Evolutionary conservation across 2,329 filamentous ascomycete genomes (phyloP).

Genomic region (Basipetospora sp.): DNA sequence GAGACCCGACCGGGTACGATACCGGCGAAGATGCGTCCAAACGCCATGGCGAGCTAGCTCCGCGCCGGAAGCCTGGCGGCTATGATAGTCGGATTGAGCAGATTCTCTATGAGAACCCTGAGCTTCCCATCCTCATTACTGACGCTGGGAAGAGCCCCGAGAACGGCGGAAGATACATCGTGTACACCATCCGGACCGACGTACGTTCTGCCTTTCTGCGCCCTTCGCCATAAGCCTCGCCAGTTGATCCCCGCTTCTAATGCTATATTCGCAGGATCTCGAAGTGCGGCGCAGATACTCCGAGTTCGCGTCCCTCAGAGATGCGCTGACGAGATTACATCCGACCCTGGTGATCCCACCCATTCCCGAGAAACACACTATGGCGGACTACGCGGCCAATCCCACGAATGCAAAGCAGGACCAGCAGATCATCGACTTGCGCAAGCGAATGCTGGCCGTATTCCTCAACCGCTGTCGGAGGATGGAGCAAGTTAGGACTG

Average conservation of each 20-base stretch:
- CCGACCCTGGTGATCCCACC: constrained; percentile 91
- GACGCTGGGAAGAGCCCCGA: constrained; percentile 92
- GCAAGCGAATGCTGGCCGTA: constrained; percentile 91
- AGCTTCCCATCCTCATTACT: constrained; percentile 78
- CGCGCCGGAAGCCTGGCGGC: constrained; percentile 62
- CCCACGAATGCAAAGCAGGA: constrained; percentile 97
- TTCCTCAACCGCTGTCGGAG: constrained; percentile 85
- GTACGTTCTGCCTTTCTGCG: constrained; percentile 34
- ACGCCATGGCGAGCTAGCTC: constrained; percentile 28
- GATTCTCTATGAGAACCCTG: constrained; percentile 87
- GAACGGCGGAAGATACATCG: constrained; percentile 83
- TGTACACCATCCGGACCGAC: constrained; percentile 90
- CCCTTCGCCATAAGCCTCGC: too few relatives aligned
- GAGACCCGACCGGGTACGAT: constrained; percentile 14
- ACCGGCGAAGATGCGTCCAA: constrained; percentile 32
- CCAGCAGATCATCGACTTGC: constrained; percentile 84
- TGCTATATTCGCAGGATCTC: constrained; percentile 50
- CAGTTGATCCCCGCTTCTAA: background rate
- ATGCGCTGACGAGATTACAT: constrained; percentile 78
- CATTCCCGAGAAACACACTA: constrained; percentile 96
- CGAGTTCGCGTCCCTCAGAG: constrained; percentile 81
- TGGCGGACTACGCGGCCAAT: constrained; percentile 96
- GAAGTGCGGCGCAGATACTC: constrained; percentile 92
- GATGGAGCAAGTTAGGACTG: constrained; percentile 82
- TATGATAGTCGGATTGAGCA: constrained; percentile 96